Percentiles rank a stretch among this genome's conserved stretches.
phyloP scores from a whole-genome alignment of 495 filamentous ascomycete species.

The Amphirosellinia nigrospora region DNA sequence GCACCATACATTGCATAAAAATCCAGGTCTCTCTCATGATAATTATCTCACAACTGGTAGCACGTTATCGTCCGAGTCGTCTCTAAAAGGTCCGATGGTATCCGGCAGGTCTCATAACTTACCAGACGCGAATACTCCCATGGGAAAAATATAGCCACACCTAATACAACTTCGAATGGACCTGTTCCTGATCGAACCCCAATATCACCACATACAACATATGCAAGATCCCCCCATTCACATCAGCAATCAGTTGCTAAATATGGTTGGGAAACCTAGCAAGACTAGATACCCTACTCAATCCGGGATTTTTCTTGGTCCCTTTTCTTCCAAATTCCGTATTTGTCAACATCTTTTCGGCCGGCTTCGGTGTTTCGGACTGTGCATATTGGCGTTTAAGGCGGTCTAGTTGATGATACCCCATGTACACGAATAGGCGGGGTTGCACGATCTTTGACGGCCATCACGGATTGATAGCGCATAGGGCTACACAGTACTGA shows the following conservation, averaged over 20 bases:
- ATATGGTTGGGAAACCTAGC: not conserved
- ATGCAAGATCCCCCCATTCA: slow-evolving; percentile 48
- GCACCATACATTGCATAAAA: slow-evolving; percentile 45
- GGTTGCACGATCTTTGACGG: not conserved
- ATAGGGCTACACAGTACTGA: not conserved
- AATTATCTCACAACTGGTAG: slow-evolving; percentile 32
- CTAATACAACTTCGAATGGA: slow-evolving; percentile 49
- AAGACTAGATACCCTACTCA: slow-evolving; percentile 4
- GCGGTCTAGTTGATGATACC: slow-evolving; percentile 33
- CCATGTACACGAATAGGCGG: slow-evolving; percentile 33
- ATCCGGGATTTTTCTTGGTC: not conserved
- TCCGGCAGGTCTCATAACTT: slow-evolving; percentile 28
- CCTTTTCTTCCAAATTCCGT: slow-evolving; percentile 24
- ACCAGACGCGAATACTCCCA: slow-evolving; percentile 32
- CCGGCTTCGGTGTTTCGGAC: slow-evolving; percentile 30
- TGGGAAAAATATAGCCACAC: slow-evolving; percentile 37
- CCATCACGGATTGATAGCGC: slow-evolving; percentile 4
- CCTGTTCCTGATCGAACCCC: slow-evolving; percentile 34
- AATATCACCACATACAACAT: slow-evolving; percentile 41
- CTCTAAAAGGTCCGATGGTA: slow-evolving; percentile 30
- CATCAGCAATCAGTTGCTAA: slow-evolving; percentile 43
- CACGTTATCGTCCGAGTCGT: slow-evolving; percentile 43
- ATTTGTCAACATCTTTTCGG: slow-evolving; percentile 24
- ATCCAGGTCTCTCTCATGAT: slow-evolving; percentile 46
- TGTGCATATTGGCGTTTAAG: slow-evolving; percentile 36